Evolutionary conservation across 2,329 filamentous ascomycete species (phyloP).

Genomic region (Kalmusia sp.): DNA sequence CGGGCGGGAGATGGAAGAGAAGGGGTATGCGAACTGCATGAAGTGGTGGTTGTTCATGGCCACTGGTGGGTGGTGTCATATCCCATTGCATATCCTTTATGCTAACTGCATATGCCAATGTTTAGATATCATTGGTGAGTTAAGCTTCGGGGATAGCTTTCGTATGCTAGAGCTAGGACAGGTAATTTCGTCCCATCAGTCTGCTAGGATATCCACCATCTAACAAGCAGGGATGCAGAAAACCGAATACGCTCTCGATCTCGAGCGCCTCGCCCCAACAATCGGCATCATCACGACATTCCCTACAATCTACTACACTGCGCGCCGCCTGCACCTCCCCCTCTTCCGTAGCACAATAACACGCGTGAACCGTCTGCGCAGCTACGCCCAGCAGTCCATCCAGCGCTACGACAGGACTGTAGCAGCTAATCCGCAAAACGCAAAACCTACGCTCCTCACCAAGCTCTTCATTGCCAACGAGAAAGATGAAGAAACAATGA

Average conservation of each 20-base stretch:
- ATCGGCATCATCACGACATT: constrained; percentile 3
- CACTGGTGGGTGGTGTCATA: too few relatives aligned
- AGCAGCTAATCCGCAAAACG: constrained; percentile 9
- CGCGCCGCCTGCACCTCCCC: constrained; percentile 4
- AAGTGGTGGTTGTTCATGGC: constrained; percentile 64
- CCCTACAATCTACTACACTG: constrained; percentile 5
- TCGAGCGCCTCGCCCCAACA: constrained; percentile 1
- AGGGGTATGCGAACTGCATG: constrained; percentile 53
- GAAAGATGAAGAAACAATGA: constrained; percentile 15
- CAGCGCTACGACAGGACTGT: constrained; percentile 10
- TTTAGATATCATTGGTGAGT: constrained; percentile 62
- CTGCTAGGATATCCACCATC: background rate
- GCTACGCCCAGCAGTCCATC: constrained; percentile 18
- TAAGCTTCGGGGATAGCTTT: constrained; percentile 65
- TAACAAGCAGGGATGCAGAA: constrained; percentile 13
- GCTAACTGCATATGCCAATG: too few relatives aligned
- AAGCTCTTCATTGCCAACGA: constrained; percentile 20
- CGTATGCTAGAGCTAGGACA: constrained; percentile 58
- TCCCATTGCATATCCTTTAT: too few relatives aligned
- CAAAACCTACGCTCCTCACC: constrained; percentile 15
- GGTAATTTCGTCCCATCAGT: constrained; percentile 39
- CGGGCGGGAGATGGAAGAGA: constrained; percentile 49
- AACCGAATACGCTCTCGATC: constrained; percentile 17
- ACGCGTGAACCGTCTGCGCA: background rate
- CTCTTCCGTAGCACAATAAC: constrained; percentile 1